Base-by-base conservation (phyloP, 1,284 basidiomycete species). In the Trichosporon sp. region DNA sequence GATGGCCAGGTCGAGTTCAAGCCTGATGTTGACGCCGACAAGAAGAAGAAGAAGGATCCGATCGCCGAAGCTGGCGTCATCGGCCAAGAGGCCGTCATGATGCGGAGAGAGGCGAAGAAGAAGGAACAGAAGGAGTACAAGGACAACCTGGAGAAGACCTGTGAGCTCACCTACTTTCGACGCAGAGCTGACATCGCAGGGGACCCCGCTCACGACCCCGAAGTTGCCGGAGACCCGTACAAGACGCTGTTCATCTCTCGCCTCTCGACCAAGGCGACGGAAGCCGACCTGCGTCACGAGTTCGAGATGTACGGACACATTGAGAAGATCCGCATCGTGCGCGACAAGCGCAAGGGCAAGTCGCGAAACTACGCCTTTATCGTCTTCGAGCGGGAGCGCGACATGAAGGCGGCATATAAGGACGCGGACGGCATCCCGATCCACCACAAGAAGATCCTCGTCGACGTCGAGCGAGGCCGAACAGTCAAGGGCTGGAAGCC, bases 381-480 rank as follows among this genome's bases (percentile, higher is more conserved):
- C 73, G 94, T 98, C 6, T 99, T 94, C 79, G 97, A 99, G 83
- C 89, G 96, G 32, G 97, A 99, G 85, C 90, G 95, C 73, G 97
- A 99, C 83, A 99, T 99, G 97, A 98, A 98, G 89, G 96, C 95
- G 73, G 97, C 96, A 10, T 99, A 98, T 88, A 99, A 98, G 86
- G 96, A 99, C 81, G 97, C 96, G n/a, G 96, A 99, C 79, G 94
- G 96, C 14, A 88, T 99, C 65, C 92, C 94, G 74, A 94, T 99
- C 77, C 92, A 94, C 87, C 94, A 94, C 78, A 95, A 97, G 81
- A 88, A 92, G 74, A 94, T 98, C 73, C 87, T 98, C 56, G 96
- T 99, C 67, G 97, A 99, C 81, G 96, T 99, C 68, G 97, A 99
- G 85, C 91, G 97, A 61, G 97, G 97, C 6, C 90, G 96, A 66